Conservation (phyloP, 2,329 filamentous ascomycete genomes). For the Cladosporium oxysporum region DNA sequence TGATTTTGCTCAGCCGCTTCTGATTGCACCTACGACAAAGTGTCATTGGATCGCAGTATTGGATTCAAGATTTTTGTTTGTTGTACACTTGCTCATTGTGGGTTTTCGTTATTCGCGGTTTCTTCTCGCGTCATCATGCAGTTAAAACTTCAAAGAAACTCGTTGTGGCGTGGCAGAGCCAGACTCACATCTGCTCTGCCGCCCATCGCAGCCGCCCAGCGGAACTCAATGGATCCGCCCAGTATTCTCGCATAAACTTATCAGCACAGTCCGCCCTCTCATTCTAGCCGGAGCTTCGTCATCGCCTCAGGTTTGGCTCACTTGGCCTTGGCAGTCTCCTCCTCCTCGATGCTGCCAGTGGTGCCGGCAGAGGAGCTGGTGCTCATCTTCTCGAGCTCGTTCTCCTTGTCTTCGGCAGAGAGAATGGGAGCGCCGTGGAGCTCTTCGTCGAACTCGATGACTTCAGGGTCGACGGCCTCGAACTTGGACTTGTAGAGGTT, state of each 20-base stretch:
- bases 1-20: too few species aligned
- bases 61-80: not conserved
- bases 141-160: not conserved
- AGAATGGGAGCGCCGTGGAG: slow-evolving; percentile 67
- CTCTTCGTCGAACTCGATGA: slow-evolving; percentile 75
- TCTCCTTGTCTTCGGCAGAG: slow-evolving; percentile 30
- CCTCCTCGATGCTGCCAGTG: slow-evolving; percentile 62
- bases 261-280: not conserved
- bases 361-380: slow-evolving; percentile 50
- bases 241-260: not conserved
- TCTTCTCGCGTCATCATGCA: not conserved
- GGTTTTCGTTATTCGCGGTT: not conserved
- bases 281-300: not conserved
- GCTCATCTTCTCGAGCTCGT: slow-evolving; percentile 53
- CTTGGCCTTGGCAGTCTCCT: slow-evolving; percentile 44
- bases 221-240: slow-evolving; percentile 3
- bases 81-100: not conserved
- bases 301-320: not conserved
- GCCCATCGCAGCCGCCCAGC: slow-evolving; percentile 1
- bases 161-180: slow-evolving; percentile 4
- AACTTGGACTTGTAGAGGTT: slow-evolving; percentile 95
- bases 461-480: slow-evolving; percentile 83
- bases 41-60: not conserved
- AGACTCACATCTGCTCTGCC: slow-evolving; percentile 7
- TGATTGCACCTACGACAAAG: not conserved